These are phyloP conservation scores for Comarum palustre DNA, from an alignment of 306 rosid genomes.

Conservation along the genomic window DNA sequence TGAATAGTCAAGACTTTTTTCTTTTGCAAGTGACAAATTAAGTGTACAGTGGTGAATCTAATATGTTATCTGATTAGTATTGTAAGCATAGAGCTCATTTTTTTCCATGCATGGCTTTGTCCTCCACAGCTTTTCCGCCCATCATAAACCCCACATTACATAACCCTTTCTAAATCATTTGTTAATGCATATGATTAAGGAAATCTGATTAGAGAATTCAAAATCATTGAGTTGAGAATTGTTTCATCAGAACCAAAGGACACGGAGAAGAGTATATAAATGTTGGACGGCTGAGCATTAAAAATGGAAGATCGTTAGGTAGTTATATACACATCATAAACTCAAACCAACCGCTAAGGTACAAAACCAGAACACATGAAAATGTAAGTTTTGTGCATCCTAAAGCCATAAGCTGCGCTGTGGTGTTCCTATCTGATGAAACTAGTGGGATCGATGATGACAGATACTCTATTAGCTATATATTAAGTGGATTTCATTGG, in stretches of 20 bases:
- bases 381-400: not conserved
- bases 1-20: not conserved
- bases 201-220: not conserved
- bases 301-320: not conserved
- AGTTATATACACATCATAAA: not conserved
- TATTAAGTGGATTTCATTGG: not conserved
- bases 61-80: not conserved
- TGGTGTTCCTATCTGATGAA: not conserved
- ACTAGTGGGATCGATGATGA: not conserved
- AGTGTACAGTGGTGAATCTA: constrained; percentile 1
- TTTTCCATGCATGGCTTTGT: constrained; percentile 17
- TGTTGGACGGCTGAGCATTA: constrained; percentile 8
- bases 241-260: not conserved
- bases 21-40: not conserved
- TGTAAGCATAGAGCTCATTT: not conserved
- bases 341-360: not conserved
- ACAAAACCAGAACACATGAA: not conserved
- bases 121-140: constrained; percentile 2
- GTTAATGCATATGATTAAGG: constrained; percentile 6
- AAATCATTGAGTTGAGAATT: constrained; percentile 12
- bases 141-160: not conserved
- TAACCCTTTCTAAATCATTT: not conserved
- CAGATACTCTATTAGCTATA: not conserved
- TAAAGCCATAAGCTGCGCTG: not conserved
- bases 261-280: not conserved